A percentile compares a stretch with the other conserved stretches of the same genome.
Evolutionary conservation across 1,284 basidiomycete species (phyloP).

Genomic region (Hortiboletus rubellus): DNA sequence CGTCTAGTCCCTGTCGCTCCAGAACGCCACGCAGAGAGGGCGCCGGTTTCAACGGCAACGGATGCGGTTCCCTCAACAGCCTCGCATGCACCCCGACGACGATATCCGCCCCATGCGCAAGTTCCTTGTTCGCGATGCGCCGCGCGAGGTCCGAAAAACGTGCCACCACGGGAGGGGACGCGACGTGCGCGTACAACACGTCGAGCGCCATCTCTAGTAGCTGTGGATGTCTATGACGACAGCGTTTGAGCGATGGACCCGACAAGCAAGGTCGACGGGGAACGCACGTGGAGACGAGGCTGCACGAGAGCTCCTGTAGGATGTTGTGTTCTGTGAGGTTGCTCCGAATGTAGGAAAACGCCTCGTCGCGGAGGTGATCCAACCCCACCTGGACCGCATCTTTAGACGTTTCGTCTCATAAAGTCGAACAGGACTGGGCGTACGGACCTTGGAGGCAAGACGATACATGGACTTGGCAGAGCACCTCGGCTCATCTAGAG

Average conservation of each 20-base stretch:
- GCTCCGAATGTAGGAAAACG: conserved; percentile 17
- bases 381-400: conserved; percentile 13
- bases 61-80: conserved; percentile 12
- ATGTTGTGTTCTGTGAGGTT: conserved; percentile 30
- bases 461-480: conserved; percentile 35
- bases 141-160: conserved; percentile 15
- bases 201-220: conserved; percentile 30
- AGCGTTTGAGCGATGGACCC: background rate
- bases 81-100: conserved; percentile 24
- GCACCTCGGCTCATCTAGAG: conserved; percentile 15
- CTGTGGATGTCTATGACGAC: conserved; percentile 8
- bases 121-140: conserved; percentile 23
- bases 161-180: conserved; percentile 15
- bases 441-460: conserved; percentile 26
- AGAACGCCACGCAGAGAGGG: background rate
- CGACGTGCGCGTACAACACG: conserved; percentile 20
- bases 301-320: conserved; percentile 24
- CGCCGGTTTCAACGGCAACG: background rate
- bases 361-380: conserved; percentile 18
- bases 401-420: background rate
- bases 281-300: conserved; percentile 21
- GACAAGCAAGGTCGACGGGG: no score
- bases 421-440: background rate
- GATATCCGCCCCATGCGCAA: conserved; percentile 26
- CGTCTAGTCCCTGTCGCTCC: background rate